phyloP scores from a whole-genome alignment of 2,329 filamentous ascomycete genomes.

The Fusarium sp. region DNA sequence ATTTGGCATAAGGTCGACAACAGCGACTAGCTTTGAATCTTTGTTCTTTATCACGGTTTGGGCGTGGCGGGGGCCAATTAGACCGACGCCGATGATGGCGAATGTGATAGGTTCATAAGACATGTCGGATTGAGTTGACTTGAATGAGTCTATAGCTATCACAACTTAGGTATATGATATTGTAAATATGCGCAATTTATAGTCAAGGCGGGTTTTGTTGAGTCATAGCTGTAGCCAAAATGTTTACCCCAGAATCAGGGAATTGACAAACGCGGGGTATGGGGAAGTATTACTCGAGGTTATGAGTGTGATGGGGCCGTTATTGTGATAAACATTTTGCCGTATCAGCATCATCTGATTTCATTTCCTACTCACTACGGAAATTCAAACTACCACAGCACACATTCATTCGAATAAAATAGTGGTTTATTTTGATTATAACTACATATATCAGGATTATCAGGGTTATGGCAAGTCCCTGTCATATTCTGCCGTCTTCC shows the following conservation, averaged over 20 bases:
- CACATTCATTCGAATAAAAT: no score
- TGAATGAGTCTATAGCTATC: background rate
- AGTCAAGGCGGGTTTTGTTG: background rate
- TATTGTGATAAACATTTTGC: slow-evolving; percentile 10
- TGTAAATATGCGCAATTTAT: background rate
- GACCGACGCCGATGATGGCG: slow-evolving; percentile 50
- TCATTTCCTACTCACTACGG: no score
- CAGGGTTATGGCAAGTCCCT: slow-evolving; percentile 26
- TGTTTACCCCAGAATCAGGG: slow-evolving; percentile 18
- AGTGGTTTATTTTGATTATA: background rate
- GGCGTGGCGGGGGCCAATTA: slow-evolving; percentile 53
- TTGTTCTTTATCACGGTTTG: slow-evolving; percentile 43
- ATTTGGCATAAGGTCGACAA: slow-evolving; percentile 50
- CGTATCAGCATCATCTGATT: background rate
- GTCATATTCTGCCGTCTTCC: slow-evolving; percentile 19
- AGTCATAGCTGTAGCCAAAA: slow-evolving; percentile 22
- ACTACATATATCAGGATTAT: background rate
- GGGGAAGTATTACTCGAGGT: background rate
- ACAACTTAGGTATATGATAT: background rate
- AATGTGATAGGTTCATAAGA: slow-evolving; percentile 27
- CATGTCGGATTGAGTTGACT: slow-evolving; percentile 3
- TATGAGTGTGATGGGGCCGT: no score
- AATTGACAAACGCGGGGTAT: slow-evolving; percentile 1
- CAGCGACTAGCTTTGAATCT: slow-evolving; percentile 45
- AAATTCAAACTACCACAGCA: no score